A percentile compares a stretch with the other conserved stretches of the same genome.
Conservation (phyloP, 2,329 filamentous ascomycete species). For the Cadophora luteo-olivacea region DNA sequence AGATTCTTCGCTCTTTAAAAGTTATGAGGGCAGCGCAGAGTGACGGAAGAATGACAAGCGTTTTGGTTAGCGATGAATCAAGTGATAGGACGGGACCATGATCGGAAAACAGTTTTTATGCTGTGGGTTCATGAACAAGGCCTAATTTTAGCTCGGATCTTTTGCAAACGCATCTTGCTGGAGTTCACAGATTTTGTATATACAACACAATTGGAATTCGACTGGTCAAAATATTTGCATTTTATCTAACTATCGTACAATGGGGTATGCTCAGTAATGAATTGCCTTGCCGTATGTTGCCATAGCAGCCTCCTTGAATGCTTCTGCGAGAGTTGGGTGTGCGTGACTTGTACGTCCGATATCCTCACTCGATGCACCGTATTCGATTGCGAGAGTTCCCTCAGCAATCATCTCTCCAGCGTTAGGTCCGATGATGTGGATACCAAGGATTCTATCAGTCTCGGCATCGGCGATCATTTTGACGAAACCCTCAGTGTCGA, state of each 20-base stretch:
- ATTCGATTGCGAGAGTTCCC: constrained; percentile 92
- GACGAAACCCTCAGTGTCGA: constrained; percentile 93
- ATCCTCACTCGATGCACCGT: constrained; percentile 94
- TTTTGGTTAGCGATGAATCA: too few species aligned
- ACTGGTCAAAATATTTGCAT: constrained; percentile 22
- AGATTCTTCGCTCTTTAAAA: too few species aligned
- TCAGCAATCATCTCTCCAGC: constrained; percentile 99
- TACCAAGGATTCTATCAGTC: constrained; percentile 92
- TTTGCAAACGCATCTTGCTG: background rate
- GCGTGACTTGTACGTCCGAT: constrained; percentile 95
- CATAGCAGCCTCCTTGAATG: constrained; percentile 99
- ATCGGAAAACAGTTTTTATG: background rate
- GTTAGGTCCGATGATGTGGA: constrained; percentile 95
- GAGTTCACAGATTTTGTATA: constrained; percentile 1
- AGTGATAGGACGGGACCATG: too few species aligned
- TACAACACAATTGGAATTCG: background rate
- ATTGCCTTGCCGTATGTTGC: constrained; percentile 94
- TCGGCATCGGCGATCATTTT: constrained; percentile 97
- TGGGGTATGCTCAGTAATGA: constrained; percentile 72
- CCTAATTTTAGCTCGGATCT: background rate
- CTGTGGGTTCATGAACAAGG: background rate
- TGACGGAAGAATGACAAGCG: too few species aligned
- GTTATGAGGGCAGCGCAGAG: too few species aligned
- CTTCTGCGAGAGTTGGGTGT: constrained; percentile 86
- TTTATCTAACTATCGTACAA: constrained; percentile 41